phyloP scores from a whole-genome alignment of 1,139 yeast genomes.

The Yamadazyma atmosphaerica region DNA sequence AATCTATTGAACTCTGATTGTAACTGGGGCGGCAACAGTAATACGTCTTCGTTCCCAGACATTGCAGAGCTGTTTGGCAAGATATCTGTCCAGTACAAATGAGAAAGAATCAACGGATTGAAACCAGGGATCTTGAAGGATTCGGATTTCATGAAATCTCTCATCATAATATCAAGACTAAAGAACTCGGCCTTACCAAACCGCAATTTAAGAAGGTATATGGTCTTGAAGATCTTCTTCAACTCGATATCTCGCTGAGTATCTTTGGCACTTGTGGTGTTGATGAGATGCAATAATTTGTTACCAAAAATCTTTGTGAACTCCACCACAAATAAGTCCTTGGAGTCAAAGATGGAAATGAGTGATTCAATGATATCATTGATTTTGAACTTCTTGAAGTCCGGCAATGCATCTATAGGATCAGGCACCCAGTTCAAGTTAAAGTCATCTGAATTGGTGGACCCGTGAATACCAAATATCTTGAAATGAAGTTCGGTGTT shows the following conservation, averaged over 20 bases:
- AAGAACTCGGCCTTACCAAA: conserved; percentile 70
- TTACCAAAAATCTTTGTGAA: conserved; percentile 67
- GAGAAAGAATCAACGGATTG: conserved; percentile 44
- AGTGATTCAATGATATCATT: conserved; percentile 72
- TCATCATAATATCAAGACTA: conserved; percentile 80
- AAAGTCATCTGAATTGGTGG: conserved; percentile 29
- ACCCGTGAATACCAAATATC: conserved; percentile 5
- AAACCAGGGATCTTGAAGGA: conserved; percentile 14
- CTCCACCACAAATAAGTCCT: conserved; percentile 71
- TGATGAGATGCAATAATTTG: conserved; percentile 48
- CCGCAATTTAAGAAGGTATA: conserved; percentile 58
- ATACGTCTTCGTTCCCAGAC: conserved; percentile 11
- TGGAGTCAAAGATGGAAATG: conserved; percentile 75
- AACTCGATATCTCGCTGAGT: conserved; percentile 18
- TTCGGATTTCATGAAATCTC: conserved; percentile 63
- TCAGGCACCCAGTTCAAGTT: conserved; percentile 78
- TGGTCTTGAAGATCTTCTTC: conserved; percentile 36
- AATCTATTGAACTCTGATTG: conserved; percentile 41
- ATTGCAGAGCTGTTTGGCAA: conserved; percentile 22
- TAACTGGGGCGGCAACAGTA: conserved; percentile 48
- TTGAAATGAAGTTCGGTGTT: conserved; percentile 16
- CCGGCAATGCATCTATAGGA: conserved; percentile 91
- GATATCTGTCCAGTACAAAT: conserved; percentile 54
- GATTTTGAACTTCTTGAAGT: conserved; percentile 65
- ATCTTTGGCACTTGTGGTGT: conserved; percentile 30